Evolutionary conservation across 2,329 filamentous ascomycete genomes (phyloP), one percentile per base, ranked within the genome.

Genomic region (Fusarium zealandicum): DNA sequence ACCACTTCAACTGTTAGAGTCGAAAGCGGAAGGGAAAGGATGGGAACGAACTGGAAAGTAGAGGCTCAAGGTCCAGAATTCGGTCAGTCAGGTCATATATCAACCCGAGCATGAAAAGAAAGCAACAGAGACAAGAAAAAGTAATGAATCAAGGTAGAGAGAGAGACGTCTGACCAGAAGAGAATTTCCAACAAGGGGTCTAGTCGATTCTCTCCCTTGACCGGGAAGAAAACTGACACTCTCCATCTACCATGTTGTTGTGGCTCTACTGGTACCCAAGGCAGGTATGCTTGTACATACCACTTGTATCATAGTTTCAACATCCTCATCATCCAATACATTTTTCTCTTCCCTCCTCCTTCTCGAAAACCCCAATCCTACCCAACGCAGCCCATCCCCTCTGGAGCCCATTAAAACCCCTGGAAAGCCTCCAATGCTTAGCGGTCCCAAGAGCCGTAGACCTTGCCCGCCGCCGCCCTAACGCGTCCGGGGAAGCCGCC

Each of bases 331-430:
- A 31, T 7, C 28, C 13, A 11, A 3, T n/a, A 27, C 7, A n/a
- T 3, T 5, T 31, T 3, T n/a, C 11, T 31, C 28, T 31, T n/a
- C 28, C 28, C 28, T 31, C 35, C 44, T 35, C 31, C 38, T 50
- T 50, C 46, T 50, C 22, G 38, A 50, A 50, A 22, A 20, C 33
- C 22, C 13, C 17, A 12, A 28, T 35, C 32, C 46, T 16, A 33
- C 27, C 27, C 27, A 16, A 33, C n/a, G 5, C 12, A 14, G n/a
- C 31, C 31, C n/a, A 33, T 17, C 32, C 11, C 37, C 25, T 44
- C 45, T 16, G 20, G 13, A 20, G 17, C 49, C 59, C 58, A 61
- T 61, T 62, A 62, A 61, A 61, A 33, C 54, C 58, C 59, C 54
- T 61, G 58, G 37, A 50, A 45, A 42, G 32, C 42, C 27, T 49